Evolutionary conservation across 208 protist species (phyloP), one percentile per base, ranked within the genome.

Genomic region (Leishmania tarentolae): DNA sequence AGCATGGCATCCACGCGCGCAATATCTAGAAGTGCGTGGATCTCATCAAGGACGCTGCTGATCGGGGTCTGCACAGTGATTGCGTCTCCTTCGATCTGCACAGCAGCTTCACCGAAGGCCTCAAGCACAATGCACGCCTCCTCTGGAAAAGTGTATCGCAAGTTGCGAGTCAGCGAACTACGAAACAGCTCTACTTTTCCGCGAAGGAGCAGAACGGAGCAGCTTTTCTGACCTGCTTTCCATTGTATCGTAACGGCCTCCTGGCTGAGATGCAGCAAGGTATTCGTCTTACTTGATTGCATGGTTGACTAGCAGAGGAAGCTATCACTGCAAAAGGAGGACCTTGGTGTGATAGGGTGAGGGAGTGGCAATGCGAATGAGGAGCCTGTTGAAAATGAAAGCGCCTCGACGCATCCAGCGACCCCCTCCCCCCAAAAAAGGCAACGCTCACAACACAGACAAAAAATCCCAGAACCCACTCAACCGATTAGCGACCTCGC

Each of bases 61-160:
- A 93, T 19, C 42, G 86, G 71, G 17, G 31, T 37, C 59, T 79
- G 80, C 9, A 69, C 17, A 2, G 80, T 59, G 5, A 76, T 85
- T n/a, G 85, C 90, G 6, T 74, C 70, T 3, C 92, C 92, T 65
- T 91, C 83, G 31, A 95, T 76, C 71, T 93, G 86, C 37, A 95
- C 9, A 52, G 86, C 82, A 19, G 88, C 91, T 4, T 78, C 70
- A 11, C 68, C 71, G 19, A 65, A 44, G 47, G 81, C 87, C 42
- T 91, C 88, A 7, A 95, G 76, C 7, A 88, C 84, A 9, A 95
- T 74, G 28, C 87, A 86, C 65, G 82, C 78, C n/a, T 82, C 66
- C n/a, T 70, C 72, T 7, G 69, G 72, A 69, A 95, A 95, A 44
- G 80, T 65, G 83, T 95, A 95, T 40, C 92, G 92, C 15, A 89